Evolutionary conservation across 2,329 filamentous ascomycete species (phyloP).

Genomic region (Colletotrichum theobromicola): DNA sequence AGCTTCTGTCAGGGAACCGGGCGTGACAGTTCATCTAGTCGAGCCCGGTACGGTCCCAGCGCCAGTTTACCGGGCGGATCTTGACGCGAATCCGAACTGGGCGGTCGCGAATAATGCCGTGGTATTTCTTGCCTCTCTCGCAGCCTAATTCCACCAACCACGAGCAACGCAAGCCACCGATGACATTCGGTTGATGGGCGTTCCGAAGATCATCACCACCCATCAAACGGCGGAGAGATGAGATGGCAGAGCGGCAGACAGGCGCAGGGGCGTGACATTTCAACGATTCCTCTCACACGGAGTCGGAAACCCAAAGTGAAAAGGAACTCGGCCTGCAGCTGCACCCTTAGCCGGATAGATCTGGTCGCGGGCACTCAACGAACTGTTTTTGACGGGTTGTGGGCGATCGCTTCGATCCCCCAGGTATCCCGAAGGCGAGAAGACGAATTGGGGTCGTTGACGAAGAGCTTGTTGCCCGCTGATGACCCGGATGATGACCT

Average conservation of each 20-base stretch:
- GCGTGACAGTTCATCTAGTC: slow-evolving; percentile 3
- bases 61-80: not conserved
- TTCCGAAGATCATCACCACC: slow-evolving; percentile 11
- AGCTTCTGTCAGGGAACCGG: slow-evolving; percentile 9
- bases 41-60: not conserved
- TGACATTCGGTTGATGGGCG: slow-evolving; percentile 5
- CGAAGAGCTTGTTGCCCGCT: not conserved
- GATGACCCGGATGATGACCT: not conserved
- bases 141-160: slow-evolving; percentile 7
- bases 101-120: not conserved
- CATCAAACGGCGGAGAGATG: not conserved
- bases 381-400: not conserved
- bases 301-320: not conserved
- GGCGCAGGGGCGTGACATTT: not conserved
- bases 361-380: not conserved
- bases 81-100: not conserved
- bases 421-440: not conserved
- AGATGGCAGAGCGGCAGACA: slow-evolving; percentile 6
- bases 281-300: not conserved
- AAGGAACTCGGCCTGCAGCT: not conserved
- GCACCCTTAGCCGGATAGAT: not conserved
- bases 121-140: not conserved
- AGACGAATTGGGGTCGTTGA: not conserved
- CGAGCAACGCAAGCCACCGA: not conserved
- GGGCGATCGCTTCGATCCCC: not conserved